Evolutionary conservation across 768 basidiomycete species (phyloP), one percentile per base, ranked within the genome.

Genomic region (Kwoniella dendrophila): DNA sequence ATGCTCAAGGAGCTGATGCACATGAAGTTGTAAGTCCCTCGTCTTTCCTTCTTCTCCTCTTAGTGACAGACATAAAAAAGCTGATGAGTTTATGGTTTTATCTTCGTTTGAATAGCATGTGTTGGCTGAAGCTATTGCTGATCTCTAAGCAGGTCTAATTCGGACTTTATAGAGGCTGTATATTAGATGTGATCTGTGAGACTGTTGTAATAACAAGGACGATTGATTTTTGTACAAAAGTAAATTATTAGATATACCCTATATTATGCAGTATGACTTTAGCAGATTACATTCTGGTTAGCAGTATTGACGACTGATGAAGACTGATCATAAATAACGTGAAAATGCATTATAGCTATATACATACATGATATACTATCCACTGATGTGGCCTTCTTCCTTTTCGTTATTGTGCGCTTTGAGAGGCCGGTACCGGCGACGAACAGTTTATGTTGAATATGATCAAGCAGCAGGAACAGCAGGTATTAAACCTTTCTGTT

Each of bases 21-120:
- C 38, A 58, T 24, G 68, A 70, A 26, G 45, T 69, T 7, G 68
- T 72, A 26, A 68, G 67, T 66, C n/a, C n/a, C n/a, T n/a, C n/a
- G n/a, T n/a, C n/a, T 48, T 18, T 33, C 34, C 53, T 22, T 48
- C 18, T n/a, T 30, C 32, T 1, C 26, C 5, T 41, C 14, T 30
- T 4, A 29, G 4, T 53, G 51, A 6, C 4, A 24, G 4, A 34
- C 12, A n/a, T 8, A 16, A 33, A 33, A 18, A 34, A 26, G 41
- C 30, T 47, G 16, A 47, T 44, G 29, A 6, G 41, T 11, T 44
- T 27, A 22, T 43, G 49, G 14, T 3, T n/a, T n/a, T n/a, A n/a
- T n/a, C n/a, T 22, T 16, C 14, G 10, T 33, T 1, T 14, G 1
- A 20, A 0, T 33, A 62, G 60, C 60, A 62, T 20, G 54, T 62